These are phyloP conservation scores for Candida piceae DNA, from an alignment of 805 yeast genomes.

Conservation along the genomic window DNA sequence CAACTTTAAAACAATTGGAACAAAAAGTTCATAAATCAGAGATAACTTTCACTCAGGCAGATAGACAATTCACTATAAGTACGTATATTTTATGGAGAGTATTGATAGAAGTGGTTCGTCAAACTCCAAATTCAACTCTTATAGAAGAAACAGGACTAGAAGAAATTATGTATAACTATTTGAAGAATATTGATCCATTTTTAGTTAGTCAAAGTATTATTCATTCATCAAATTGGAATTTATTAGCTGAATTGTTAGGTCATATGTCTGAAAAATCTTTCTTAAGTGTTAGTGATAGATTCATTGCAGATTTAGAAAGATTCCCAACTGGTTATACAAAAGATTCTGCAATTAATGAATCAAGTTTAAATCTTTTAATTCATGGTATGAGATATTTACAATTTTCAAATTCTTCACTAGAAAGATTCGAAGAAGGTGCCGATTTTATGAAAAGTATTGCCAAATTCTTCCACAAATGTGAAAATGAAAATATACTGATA, in stretches of 20 bases:
- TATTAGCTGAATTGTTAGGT: slow-evolving; percentile 84
- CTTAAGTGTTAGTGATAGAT: slow-evolving; percentile 84
- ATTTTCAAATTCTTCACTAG: slow-evolving; percentile 79
- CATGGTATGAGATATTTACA: slow-evolving; percentile 88
- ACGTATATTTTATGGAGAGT: slow-evolving; percentile 89
- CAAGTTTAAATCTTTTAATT: slow-evolving; percentile 66
- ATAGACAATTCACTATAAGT: slow-evolving; percentile 78
- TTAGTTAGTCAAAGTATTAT: slow-evolving; percentile 62
- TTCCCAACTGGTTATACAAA: slow-evolving; percentile 50
- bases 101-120: slow-evolving; percentile 85
- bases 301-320: slow-evolving; percentile 87
- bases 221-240: slow-evolving; percentile 88
- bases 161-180: slow-evolving; percentile 87
- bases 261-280: slow-evolving; percentile 84
- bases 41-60: slow-evolving; percentile 75
- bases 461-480: slow-evolving; percentile 69
- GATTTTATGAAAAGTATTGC: slow-evolving; percentile 83
- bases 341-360: slow-evolving; percentile 27
- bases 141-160: slow-evolving; percentile 83
- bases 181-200: slow-evolving; percentile 80
- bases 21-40: slow-evolving; percentile 38
- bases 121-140: slow-evolving; percentile 65
- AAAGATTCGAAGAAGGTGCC: slow-evolving; percentile 87
- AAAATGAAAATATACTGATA: slow-evolving; percentile 56
- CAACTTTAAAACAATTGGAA: slow-evolving; percentile 17